These are phyloP conservation scores for Nannochloris sp. DNA, from an alignment of 139 green algal species.

Conservation along the genomic window DNA sequence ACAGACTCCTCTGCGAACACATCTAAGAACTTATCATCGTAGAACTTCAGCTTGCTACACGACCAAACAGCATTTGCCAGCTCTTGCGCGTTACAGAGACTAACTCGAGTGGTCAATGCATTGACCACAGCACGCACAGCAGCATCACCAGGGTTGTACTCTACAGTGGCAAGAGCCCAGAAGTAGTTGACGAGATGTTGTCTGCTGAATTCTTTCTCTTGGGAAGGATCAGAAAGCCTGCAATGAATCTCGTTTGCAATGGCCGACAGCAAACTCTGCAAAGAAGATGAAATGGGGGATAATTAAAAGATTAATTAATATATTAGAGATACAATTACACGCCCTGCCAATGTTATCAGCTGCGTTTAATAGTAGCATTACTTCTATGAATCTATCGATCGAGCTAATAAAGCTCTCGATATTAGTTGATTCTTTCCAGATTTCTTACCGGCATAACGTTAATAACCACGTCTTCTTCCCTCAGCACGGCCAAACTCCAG, in stretches of 20 bases:
- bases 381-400: too few relatives aligned
- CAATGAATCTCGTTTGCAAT: conserved; percentile 15
- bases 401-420: too few relatives aligned
- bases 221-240: conserved; percentile 13
- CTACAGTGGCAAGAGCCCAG: conserved; percentile 35
- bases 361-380: too few relatives aligned
- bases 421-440: too few relatives aligned
- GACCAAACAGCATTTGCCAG: conserved; percentile 46
- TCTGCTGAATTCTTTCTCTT: conserved; percentile 20
- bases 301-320: too few relatives aligned
- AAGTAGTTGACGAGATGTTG: conserved; percentile 41
- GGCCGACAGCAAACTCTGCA: neutral
- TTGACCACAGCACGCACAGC: neutral
- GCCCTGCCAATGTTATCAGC: too few relatives aligned
- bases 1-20: conserved; percentile 18
- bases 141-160: conserved; percentile 7
- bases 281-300: too few relatives aligned
- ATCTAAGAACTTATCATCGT: conserved; percentile 32
- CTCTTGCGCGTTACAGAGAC: conserved; percentile 46
- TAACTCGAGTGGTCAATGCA: conserved; percentile 20
- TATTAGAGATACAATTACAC: too few relatives aligned
- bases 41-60: conserved; percentile 32
- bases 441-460: neutral
- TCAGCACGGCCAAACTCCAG: conserved; percentile 40
- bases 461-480: neutral